Conservation (phyloP, 306 rosid species). For the Malus orientalis region DNA sequence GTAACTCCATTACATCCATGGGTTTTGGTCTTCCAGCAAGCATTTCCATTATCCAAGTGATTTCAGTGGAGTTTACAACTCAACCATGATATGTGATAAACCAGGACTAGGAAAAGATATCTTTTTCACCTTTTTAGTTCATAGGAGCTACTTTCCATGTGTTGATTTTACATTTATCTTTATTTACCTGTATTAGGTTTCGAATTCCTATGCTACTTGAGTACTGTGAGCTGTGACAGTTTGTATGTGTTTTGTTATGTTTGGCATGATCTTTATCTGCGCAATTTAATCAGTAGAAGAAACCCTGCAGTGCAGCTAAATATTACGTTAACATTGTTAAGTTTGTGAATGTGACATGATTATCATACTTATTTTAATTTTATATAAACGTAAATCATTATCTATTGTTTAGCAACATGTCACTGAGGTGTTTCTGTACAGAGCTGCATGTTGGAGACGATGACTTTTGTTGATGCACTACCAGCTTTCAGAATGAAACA, state of each 20-base stretch:
- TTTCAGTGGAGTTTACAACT: not conserved
- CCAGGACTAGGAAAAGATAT: not conserved
- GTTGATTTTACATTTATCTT: not conserved
- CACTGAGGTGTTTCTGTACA: slow-evolving; percentile 20
- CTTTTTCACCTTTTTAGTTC: not conserved
- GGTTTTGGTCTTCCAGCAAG: not conserved
- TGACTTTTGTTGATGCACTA: slow-evolving; percentile 76
- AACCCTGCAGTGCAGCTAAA: not conserved
- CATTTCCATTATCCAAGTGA: not conserved
- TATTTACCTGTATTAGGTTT: not conserved
- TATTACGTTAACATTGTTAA: not conserved
- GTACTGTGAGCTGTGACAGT: not conserved
- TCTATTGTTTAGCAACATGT: slow-evolving; percentile 11
- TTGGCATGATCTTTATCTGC: not conserved
- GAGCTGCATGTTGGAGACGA: slow-evolving; percentile 72
- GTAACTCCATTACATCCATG: not conserved
- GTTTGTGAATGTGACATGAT: not conserved
- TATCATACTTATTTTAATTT: not conserved
- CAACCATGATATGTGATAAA: not conserved
- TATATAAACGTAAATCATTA: not conserved
- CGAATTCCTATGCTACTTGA: not conserved
- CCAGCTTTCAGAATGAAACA: slow-evolving; percentile 83
- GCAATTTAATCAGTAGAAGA: not conserved
- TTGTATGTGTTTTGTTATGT: not conserved
- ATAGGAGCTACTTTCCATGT: not conserved